Evolutionary conservation across 306 rosid species (phyloP).

Genomic region (Leucaena leucocephala): DNA sequence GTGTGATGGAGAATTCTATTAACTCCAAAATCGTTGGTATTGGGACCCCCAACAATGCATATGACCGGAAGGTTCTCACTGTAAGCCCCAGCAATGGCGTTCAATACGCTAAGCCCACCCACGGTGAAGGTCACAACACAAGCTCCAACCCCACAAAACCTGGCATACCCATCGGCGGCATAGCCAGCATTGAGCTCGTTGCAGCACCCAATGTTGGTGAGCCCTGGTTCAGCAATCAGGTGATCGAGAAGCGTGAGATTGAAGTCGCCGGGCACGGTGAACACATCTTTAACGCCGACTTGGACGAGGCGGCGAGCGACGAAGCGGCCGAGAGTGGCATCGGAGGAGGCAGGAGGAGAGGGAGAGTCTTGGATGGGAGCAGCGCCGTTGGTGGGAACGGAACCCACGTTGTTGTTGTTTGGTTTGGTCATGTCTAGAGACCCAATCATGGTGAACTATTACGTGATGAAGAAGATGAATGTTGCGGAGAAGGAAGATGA

Average conservation of each 20-base stretch:
- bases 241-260: constrained; percentile 52
- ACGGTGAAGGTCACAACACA: constrained; percentile 57
- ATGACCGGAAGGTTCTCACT: constrained; percentile 58
- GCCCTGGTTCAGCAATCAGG: constrained; percentile 53
- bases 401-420: constrained; percentile 27
- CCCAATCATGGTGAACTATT: constrained; percentile 10
- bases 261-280: constrained; percentile 55
- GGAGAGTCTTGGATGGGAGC: constrained; percentile 29
- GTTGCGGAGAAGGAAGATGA: background rate
- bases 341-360: constrained; percentile 29
- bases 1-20: constrained; percentile 58
- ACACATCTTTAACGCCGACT: constrained; percentile 45
- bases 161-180: constrained; percentile 55
- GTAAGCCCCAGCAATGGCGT: constrained; percentile 62
- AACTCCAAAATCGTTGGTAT: constrained; percentile 53
- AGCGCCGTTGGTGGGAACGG: constrained; percentile 32
- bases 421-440: constrained; percentile 36
- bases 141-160: constrained; percentile 49
- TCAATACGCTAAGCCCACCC: constrained; percentile 55
- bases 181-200: constrained; percentile 63
- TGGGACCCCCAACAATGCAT: constrained; percentile 57
- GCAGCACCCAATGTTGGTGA: constrained; percentile 51
- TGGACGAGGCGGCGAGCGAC: constrained; percentile 52
- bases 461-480: background rate
- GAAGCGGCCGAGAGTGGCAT: constrained; percentile 50